Percentiles rank a stretch among this genome's conserved stretches.
Evolutionary conservation across 371 early-diverging fungal species (phyloP).

Genomic region (Rhizopus microsporus): DNA sequence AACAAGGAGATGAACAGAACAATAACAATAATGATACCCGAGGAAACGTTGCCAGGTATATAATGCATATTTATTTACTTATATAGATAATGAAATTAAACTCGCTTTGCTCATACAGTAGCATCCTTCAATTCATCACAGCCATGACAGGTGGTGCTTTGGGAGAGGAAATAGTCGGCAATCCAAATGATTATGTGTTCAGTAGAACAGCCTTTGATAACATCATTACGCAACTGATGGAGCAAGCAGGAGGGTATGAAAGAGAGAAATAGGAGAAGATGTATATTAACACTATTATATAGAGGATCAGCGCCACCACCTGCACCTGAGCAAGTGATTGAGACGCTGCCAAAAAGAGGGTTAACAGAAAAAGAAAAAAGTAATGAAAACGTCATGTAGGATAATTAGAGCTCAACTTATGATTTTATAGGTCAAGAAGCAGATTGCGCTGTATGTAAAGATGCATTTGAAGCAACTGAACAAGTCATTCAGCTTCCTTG

Average conservation of each 20-base stretch:
- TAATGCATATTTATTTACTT: neutral
- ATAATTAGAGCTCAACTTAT: neutral
- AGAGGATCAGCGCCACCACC: conserved; percentile 69
- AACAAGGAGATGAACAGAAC: conserved; percentile 7
- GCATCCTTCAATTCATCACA: conserved; percentile 39
- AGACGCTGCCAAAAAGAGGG: conserved; percentile 46
- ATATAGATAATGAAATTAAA: neutral
- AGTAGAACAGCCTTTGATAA: conserved; percentile 69
- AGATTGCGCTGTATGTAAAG: conserved; percentile 84
- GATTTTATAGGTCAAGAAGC: conserved; percentile 35
- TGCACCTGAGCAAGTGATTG: conserved; percentile 66
- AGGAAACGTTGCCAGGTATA: conserved; percentile 29
- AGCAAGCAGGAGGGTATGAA: conserved; percentile 60
- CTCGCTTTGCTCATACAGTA: conserved; percentile 8
- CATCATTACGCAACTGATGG: conserved; percentile 81
- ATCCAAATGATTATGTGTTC: conserved; percentile 69
- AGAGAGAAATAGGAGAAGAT: neutral
- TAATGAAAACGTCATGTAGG: conserved; percentile 8
- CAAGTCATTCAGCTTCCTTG: conserved; percentile 72
- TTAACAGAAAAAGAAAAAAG: conserved; percentile 57
- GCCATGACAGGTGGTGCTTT: conserved; percentile 37
- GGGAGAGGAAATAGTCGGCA: conserved; percentile 43
- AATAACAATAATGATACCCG: conserved; percentile 9
- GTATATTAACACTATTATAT: conserved; percentile 2
- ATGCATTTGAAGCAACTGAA: conserved; percentile 66